Percentiles rank a stretch among this genome's conserved stretches.
Evolutionary conservation across 2,329 filamentous ascomycete genomes (phyloP).

Genomic region (Macroventuria anomochaeta): DNA sequence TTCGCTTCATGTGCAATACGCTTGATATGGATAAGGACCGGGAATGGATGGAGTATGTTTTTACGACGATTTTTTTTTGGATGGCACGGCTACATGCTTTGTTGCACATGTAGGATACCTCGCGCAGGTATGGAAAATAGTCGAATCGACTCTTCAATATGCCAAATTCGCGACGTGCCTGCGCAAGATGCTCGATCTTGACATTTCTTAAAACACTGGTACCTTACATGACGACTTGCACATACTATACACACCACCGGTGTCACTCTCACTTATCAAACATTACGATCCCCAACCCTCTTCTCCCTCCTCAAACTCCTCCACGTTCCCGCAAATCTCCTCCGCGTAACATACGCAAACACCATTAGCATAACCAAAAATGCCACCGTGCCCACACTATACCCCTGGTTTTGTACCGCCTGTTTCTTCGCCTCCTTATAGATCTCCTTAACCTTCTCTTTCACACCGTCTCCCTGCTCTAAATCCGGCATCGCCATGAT

Average conservation of each 20-base stretch:
- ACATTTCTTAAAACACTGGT: too few relatives aligned
- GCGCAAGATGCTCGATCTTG: too few relatives aligned
- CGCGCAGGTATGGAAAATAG: conserved; percentile 1
- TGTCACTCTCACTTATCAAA: conserved; percentile 3
- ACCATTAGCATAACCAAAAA: conserved; percentile 21
- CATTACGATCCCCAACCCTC: conserved; percentile 8
- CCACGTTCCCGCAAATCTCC: conserved; percentile 36
- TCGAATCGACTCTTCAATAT: conserved; percentile 1
- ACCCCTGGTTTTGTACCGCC: conserved; percentile 23
- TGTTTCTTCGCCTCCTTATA: conserved; percentile 33
- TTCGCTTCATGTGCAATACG: conserved; percentile 12
- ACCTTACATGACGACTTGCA: too few relatives aligned
- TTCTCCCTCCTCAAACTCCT: conserved; percentile 27
- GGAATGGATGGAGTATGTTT: not conserved
- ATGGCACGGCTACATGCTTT: conserved; percentile 5
- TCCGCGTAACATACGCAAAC: conserved; percentile 33
- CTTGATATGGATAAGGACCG: conserved; percentile 3
- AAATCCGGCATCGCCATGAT: conserved; percentile 91
- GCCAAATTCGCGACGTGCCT: too few relatives aligned
- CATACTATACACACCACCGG: not conserved
- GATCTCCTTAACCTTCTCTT: conserved; percentile 26
- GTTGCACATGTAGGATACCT: conserved; percentile 11
- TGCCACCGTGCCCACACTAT: conserved; percentile 24
- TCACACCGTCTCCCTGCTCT: conserved; percentile 21
- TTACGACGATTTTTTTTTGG: too few relatives aligned